These are phyloP conservation scores for Cryptococcus sp. DNA, from an alignment of 1,284 basidiomycete genomes.

Conservation along the genomic window DNA sequence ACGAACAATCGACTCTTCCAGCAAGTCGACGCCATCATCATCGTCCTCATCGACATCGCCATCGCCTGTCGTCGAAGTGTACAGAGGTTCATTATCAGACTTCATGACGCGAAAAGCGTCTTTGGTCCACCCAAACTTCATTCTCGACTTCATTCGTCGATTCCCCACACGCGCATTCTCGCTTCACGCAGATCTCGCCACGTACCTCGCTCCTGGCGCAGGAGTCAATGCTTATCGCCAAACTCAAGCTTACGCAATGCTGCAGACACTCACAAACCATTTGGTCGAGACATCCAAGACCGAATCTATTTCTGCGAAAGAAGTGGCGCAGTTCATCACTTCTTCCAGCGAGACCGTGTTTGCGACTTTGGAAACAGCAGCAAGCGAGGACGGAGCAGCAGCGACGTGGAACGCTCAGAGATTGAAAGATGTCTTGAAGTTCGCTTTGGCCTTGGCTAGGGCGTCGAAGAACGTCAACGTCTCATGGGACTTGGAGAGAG, in stretches of 20 bases:
- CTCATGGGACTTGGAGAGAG: conserved; percentile 57
- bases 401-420: conserved; percentile 63
- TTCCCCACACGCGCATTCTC: conserved; percentile 69
- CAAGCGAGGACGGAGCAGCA: conserved; percentile 8
- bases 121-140: conserved; percentile 70
- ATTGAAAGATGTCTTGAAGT: conserved; percentile 77
- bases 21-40: conserved; percentile 25
- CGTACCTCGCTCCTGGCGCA: conserved; percentile 55
- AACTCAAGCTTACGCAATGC: conserved; percentile 71
- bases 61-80: conserved; percentile 59
- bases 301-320: conserved; percentile 38
- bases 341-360: conserved; percentile 60
- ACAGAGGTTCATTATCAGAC: conserved; percentile 70
- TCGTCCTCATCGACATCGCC: neutral
- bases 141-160: conserved; percentile 75
- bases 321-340: conserved; percentile 59
- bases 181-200: conserved; percentile 63
- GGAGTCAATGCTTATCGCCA: conserved; percentile 74
- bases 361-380: conserved; percentile 57
- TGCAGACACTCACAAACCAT: conserved; percentile 67
- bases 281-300: conserved; percentile 59
- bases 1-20: conserved; percentile 57
- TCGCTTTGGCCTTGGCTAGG: conserved; percentile 66
- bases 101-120: conserved; percentile 81
- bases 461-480: conserved; percentile 59